Evolutionary conservation across 805 yeast species (phyloP).

Genomic region (Ogataea haglerorum): DNA sequence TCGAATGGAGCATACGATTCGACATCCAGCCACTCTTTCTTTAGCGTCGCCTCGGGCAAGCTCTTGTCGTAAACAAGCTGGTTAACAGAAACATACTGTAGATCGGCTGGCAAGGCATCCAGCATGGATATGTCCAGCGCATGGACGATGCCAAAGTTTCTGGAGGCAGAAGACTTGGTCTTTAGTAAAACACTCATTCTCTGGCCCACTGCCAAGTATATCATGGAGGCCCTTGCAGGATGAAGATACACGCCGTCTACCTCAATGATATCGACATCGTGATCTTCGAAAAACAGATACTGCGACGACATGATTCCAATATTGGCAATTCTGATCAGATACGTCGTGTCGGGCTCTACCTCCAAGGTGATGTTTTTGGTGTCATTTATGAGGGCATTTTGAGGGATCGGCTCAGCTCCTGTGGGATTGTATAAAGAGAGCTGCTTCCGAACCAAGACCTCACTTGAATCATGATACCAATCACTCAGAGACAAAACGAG

Average conservation of each 20-base stretch:
- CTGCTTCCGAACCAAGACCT: constrained; percentile 45
- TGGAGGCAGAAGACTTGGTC: constrained; percentile 41
- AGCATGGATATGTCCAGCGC: constrained; percentile 63
- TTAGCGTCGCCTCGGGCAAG: constrained; percentile 22
- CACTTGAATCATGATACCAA: constrained; percentile 57
- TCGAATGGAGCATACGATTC: constrained; percentile 36
- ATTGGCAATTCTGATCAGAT: constrained; percentile 61
- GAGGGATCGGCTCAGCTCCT: constrained; percentile 82
- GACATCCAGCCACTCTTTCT: constrained; percentile 20
- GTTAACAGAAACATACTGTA: constrained; percentile 53
- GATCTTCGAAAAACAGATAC: constrained; percentile 64
- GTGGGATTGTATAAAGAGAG: constrained; percentile 71
- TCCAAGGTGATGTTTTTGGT: constrained; percentile 52
- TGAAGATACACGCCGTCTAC: constrained; percentile 70
- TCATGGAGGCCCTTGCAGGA: constrained; percentile 50
- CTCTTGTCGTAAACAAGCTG: constrained; percentile 48
- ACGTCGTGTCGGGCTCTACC: constrained; percentile 59
- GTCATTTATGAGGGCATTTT: constrained; percentile 62
- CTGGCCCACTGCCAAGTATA: constrained; percentile 78
- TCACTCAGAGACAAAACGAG: constrained; percentile 55
- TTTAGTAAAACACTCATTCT: constrained; percentile 67
- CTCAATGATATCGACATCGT: constrained; percentile 67
- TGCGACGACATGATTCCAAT: constrained; percentile 75
- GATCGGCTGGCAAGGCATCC: constrained; percentile 60
- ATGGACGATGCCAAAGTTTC: constrained; percentile 60